Evolutionary conservation across 2,329 filamentous ascomycete genomes (phyloP).

Genomic region (Epichloe uncinata): DNA sequence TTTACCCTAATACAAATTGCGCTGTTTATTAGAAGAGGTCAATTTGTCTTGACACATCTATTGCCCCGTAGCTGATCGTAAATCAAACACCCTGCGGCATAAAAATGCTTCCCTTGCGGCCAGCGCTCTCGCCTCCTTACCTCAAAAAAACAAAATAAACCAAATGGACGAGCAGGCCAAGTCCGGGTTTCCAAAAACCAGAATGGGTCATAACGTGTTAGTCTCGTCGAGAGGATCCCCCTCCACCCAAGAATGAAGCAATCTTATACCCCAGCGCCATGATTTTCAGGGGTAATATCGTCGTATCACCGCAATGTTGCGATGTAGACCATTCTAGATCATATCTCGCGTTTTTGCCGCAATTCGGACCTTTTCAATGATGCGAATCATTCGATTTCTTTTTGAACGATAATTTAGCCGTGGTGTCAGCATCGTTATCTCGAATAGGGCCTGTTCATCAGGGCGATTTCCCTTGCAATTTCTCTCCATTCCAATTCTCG

Average conservation of each 20-base stretch:
- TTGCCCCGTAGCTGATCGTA: background rate
- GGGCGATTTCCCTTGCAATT: slow-evolving; percentile 78
- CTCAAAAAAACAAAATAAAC: background rate
- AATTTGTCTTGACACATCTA: background rate
- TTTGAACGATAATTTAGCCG: background rate
- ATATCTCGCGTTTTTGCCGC: no score
- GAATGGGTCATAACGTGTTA: background rate
- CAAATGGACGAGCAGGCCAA: background rate
- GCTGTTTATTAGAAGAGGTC: background rate
- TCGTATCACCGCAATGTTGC: no score
- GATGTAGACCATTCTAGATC: no score
- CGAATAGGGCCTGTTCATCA: slow-evolving; percentile 92
- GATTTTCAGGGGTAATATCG: no score
- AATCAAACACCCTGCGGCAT: background rate
- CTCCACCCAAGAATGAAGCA: no score
- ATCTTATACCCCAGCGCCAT: no score
- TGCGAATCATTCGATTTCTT: no score
- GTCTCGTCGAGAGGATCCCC: background rate
- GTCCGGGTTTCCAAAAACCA: no score
- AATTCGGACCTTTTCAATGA: no score
- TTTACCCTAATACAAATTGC: background rate
- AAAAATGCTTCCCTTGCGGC: background rate
- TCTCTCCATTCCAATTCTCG: slow-evolving; percentile 87
- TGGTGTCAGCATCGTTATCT: slow-evolving; percentile 28
- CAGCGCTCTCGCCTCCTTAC: background rate